A percentile compares a stretch with the other conserved stretches of the same genome.
These are phyloP conservation scores for Goffeauzyma gilvescens DNA, from an alignment of 768 basidiomycete genomes.

Conservation along the genomic window DNA sequence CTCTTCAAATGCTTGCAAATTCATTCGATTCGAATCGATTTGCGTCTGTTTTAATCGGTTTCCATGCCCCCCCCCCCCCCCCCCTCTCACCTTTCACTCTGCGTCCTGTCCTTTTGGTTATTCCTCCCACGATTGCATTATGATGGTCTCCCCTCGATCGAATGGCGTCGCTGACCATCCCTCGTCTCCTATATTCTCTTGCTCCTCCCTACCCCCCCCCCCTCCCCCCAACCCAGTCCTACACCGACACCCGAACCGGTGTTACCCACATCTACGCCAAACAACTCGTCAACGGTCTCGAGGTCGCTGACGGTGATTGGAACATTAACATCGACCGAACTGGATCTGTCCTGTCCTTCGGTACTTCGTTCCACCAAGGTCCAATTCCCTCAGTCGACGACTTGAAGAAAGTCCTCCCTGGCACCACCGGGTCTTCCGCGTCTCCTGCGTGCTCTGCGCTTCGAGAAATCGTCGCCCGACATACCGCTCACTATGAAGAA, in stretches of 20 bases:
- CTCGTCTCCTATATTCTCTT: too few species aligned
- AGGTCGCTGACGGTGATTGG: conserved; percentile 77
- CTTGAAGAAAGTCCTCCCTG: background rate
- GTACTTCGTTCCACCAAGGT: conserved; percentile 66
- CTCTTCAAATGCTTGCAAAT: too few species aligned
- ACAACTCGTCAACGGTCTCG: conserved; percentile 66
- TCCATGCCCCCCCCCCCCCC: background rate
- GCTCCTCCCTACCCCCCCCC: background rate
- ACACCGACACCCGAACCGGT: conserved; percentile 69
- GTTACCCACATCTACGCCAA: conserved; percentile 74
- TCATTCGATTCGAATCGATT: too few species aligned
- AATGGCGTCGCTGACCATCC: too few species aligned
- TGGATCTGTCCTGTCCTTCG: conserved; percentile 64
- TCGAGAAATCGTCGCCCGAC: too few species aligned
- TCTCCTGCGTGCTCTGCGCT: too few species aligned
- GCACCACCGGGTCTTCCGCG: too few species aligned
- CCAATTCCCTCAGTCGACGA: conserved; percentile 32
- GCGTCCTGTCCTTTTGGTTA: background rate
- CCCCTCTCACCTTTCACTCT: background rate
- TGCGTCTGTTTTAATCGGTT: too few species aligned
- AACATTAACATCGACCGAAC: conserved; percentile 72
- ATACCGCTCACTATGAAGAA: too few species aligned
- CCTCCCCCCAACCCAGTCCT: conserved; percentile 30
- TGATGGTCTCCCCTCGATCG: too few species aligned
- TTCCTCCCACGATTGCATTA: too few species aligned